These are phyloP conservation scores for Talaromyces sp. DNA, from an alignment of 2,329 filamentous ascomycete species.

Conservation along the genomic window DNA sequence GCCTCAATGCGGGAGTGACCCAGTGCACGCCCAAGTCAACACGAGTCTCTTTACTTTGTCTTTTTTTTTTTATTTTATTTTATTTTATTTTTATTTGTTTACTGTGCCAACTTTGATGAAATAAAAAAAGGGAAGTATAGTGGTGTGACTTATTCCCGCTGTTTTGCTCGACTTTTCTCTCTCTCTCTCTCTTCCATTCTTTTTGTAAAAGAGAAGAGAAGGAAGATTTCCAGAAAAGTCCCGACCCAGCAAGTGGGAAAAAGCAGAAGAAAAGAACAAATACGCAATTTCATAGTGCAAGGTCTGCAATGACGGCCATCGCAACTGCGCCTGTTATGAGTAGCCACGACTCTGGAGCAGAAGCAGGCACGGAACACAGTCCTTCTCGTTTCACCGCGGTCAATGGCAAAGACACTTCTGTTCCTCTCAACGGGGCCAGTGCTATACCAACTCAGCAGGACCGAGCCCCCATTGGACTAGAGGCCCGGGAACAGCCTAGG, in stretches of 20 bases:
- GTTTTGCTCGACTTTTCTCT: too few relatives aligned
- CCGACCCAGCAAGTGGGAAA: too few relatives aligned
- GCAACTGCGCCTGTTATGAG: constrained; percentile 37
- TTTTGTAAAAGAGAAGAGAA: too few relatives aligned
- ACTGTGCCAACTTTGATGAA: background rate
- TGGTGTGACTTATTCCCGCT: too few relatives aligned
- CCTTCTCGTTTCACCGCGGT: constrained; percentile 51
- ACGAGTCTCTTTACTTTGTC: too few relatives aligned
- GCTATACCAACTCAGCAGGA: background rate
- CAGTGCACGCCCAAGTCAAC: too few relatives aligned
- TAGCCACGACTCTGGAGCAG: constrained; percentile 37
- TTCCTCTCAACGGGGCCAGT: constrained; percentile 9
- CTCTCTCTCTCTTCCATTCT: too few relatives aligned
- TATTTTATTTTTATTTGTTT: background rate
- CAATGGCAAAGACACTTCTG: constrained; percentile 42
- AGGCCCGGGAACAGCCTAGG: background rate
- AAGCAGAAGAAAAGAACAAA: too few relatives aligned
- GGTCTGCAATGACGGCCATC: constrained; percentile 37
- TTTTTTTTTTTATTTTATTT: constrained; percentile 2
- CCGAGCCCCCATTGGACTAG: background rate
- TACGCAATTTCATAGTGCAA: too few relatives aligned
- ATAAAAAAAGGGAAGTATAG: background rate
- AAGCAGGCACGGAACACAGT: constrained; percentile 43
- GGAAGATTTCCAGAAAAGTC: too few relatives aligned
- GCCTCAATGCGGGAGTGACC: constrained; percentile 3